Base-by-base conservation (phyloP, 2,329 filamentous ascomycete species). In the Aureobasidium sp. region DNA sequence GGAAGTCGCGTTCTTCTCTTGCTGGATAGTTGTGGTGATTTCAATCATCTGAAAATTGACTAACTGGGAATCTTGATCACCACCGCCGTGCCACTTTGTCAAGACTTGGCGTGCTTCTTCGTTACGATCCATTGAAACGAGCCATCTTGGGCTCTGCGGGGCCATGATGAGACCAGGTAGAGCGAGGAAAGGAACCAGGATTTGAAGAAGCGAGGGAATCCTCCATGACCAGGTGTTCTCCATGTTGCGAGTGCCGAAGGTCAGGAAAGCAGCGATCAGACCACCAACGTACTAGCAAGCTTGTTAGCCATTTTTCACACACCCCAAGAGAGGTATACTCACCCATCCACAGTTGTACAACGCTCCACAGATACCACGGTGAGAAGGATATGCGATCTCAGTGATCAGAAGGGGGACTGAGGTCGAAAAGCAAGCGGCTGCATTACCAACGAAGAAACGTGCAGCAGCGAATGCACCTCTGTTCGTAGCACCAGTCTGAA, bases 121-220 rank as follows among this genome's bases (percentile, higher is more conserved):
- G 13, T 81, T 77, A 20, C 85, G 83, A 53, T 87, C 85, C 42
- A 87, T 82, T 53, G 81, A 79, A 31, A 88, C 82, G 13, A 89
- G 78, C 87, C 87, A 90, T 67, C 88, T 79, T 1, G 88, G 88
- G 0, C 86, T 87, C 69, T 90, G 88, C 0, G 88, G 87, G 3
- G 69, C 59, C 11, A 71, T 54, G 13, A 68, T 55, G 3, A 73
- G 54, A 10, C 67, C 67, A 10, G 70, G 58, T 1, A 74, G 65
- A 23, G 70, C 67, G 20, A 74, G 60, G 16, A 67, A 54, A 6
- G 72, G 69, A 4, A 71, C 66, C 1, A 73, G n/a, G 29, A 67
- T 61, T 45, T 75, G 73, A 13, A 74, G 66, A 1, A 72, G 56
- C 5, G 67, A 70, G 6, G 73, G 71, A 4, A 73, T 71, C 3